Percentiles rank a stretch among this genome's conserved stretches.
These are phyloP conservation scores for Lactifluus pinguis DNA, from an alignment of 768 basidiomycete genomes.

Conservation along the genomic window DNA sequence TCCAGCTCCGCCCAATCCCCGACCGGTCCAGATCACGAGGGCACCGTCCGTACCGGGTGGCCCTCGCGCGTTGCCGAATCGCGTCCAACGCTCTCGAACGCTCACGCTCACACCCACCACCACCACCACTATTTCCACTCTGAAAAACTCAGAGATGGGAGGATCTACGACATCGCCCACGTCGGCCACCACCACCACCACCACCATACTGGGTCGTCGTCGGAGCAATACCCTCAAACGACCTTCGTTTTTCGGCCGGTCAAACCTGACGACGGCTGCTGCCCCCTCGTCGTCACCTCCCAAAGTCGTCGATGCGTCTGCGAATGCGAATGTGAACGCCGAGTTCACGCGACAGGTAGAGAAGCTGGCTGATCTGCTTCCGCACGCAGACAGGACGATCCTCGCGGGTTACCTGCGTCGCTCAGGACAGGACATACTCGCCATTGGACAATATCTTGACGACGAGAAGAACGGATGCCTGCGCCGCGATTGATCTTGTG, in stretches of 20 bases:
- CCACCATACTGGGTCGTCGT: not conserved
- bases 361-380: slow-evolving; percentile 59
- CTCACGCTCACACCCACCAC: slow-evolving; percentile 32
- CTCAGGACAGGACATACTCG: slow-evolving; percentile 71
- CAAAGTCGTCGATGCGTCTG: not conserved
- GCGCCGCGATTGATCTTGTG: slow-evolving; percentile 25
- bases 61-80: slow-evolving; percentile 55
- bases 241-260: slow-evolving; percentile 27
- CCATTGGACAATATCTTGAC: slow-evolving; percentile 81
- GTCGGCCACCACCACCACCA: slow-evolving; percentile 1
- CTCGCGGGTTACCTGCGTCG: slow-evolving; percentile 65
- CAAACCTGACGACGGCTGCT: not conserved
- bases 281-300: not conserved
- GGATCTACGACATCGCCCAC: no score
- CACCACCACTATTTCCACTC: no score
- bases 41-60: slow-evolving; percentile 61
- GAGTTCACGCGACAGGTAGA: slow-evolving; percentile 64
- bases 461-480: slow-evolving; percentile 72
- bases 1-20: slow-evolving; percentile 27
- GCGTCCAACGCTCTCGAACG: slow-evolving; percentile 60
- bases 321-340: slow-evolving; percentile 19
- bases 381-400: slow-evolving; percentile 58
- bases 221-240: slow-evolving; percentile 21
- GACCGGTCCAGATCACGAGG: slow-evolving; percentile 26
- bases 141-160: no score